Conservation (phyloP, 257 asterid genomes). For the Forsythia suspensa region DNA sequence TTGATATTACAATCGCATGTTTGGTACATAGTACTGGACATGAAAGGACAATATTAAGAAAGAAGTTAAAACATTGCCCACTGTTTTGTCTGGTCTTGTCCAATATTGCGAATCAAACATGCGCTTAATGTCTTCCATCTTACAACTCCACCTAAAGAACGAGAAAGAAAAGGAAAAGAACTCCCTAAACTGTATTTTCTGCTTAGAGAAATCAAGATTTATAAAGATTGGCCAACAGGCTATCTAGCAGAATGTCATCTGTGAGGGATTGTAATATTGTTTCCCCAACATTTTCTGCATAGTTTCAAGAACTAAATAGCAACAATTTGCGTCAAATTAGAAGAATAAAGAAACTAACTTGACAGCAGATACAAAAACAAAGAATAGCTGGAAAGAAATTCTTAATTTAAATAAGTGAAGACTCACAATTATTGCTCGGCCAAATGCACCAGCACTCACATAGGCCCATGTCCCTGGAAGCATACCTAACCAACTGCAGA, state of each 20-base stretch:
- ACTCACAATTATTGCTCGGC: constrained; percentile 93
- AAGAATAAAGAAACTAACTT: background rate
- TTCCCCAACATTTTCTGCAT: background rate
- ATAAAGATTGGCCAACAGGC: background rate
- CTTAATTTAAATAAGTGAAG: background rate
- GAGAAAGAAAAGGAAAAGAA: background rate
- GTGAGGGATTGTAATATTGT: background rate
- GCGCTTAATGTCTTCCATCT: background rate
- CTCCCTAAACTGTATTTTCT: background rate
- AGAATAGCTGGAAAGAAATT: background rate
- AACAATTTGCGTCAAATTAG: background rate
- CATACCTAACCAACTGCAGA: constrained; percentile 94
- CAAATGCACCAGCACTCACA: constrained; percentile 98
- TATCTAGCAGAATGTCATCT: background rate
- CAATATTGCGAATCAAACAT: background rate
- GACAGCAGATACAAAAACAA: background rate
- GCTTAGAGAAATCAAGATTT: background rate
- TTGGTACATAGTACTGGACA: background rate
- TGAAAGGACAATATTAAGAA: background rate
- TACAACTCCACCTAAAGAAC: background rate
- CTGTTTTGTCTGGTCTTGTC: background rate
- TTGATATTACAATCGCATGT: background rate
- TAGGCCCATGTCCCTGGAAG: constrained; percentile 99
- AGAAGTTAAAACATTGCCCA: background rate
- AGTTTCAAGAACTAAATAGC: background rate